Evolutionary conservation across 208 protist species (phyloP), one percentile per base, ranked within the genome.

Genomic region (Leishmania gerbilli): DNA sequence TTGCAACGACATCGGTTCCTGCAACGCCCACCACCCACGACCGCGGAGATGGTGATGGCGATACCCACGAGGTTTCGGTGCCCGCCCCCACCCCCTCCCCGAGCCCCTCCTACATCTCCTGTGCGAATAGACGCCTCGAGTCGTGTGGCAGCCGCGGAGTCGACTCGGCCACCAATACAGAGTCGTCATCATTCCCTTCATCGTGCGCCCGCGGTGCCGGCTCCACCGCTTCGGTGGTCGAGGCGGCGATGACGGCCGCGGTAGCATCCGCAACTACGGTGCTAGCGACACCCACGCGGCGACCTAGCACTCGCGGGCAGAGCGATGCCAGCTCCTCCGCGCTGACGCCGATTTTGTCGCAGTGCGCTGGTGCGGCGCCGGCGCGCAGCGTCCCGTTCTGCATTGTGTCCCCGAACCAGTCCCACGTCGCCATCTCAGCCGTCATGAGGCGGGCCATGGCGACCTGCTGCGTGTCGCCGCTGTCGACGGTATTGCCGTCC

Each of bases 251-350:
- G 56, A 79, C 76, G 24, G 75, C 75, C 42, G 80, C 80, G 9
- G 76, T 65, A 17, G 80, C 80, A 67, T 79, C 69, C 27, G 69
- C 69, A 5, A 80, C 67, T 7, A 53, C 42, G n/a, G 34, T 42
- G 68, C 58, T 76, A 2, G 69, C 31, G 19, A 69, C 40, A 34
- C 77, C 85, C 13, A 86, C 64, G 31, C 80, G 81, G 0, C 85
- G 82, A 45, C 78, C 79, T 58, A 89, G 62, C 68, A 91, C 88
- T 53, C 83, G 86, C 47, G 88, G 86, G 69, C 88, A 91, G n/a
- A 88, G 65, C 4, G 84, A 79, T 55, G 88, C 88, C 17, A 91
- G 82, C 71, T 86, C 86, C 71, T 86, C 79, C 15, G 84, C 80
- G 47, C 81, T 78, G 13, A 91, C 80, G 55, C 82, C 82, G 45